Evolutionary conservation across 306 rosid species (phyloP), one percentile per base, ranked within the genome.

Genomic region (Malus sieversii): DNA sequence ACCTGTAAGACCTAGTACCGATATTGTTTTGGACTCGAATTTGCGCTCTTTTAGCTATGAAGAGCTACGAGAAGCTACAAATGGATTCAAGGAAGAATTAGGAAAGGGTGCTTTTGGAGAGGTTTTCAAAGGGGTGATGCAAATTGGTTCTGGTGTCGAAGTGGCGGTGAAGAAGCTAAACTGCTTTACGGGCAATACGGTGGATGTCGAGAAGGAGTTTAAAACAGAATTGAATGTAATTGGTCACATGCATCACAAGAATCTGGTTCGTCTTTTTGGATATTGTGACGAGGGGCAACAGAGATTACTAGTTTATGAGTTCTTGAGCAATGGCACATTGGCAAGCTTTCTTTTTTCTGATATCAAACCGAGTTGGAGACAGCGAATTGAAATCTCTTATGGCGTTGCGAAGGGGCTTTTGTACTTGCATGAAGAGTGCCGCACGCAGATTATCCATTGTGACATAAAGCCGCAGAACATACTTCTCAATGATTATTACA

Each of bases 381-480:
- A 62, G 3, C 68, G 86, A 33, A 48, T 75, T 29, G 70, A 75
- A 57, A 40, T 82, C 11, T 83, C 77, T 2, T 12, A 44, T 3
- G 88, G 79, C 10, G 65, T 78, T 19, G 55, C 52, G 5, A 13
- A 46, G 4, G 52, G 52, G 18, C 52, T 13, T 46, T 4, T 46
- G 52, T 44, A 87, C 53, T 72, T 87, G 14, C 88, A 84, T 23
- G 90, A 84, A 40, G 86, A 87, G 74, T 84, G 88, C 65, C 62
- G 70, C 20, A 75, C 70, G 1, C 86, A 82, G 66, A 84, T 84
- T 30, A 84, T 86, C 44, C 88, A 86, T 11, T 82, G 88, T 5
- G 88, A 84, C 33, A 86, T 86, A 23, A 86, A 86, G 81, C 90
- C 87, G 8, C 87, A 86, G 46, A 86, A 84, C 85, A 81, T 86